Conservation (phyloP, 2,329 filamentous ascomycete species). For the Cladosporium sp. region DNA sequence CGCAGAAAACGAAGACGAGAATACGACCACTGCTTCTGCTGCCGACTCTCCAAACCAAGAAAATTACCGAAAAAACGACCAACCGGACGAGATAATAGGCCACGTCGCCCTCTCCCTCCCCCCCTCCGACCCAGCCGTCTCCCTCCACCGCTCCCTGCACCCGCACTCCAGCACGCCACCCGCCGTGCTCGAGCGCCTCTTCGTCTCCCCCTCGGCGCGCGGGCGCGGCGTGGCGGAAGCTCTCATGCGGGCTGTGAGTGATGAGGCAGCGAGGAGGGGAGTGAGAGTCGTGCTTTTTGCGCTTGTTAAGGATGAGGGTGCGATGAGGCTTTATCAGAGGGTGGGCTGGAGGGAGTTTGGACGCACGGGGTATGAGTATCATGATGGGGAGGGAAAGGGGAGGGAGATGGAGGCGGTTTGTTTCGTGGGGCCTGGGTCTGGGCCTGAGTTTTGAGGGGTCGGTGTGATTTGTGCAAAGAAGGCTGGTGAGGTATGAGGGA, state of each 20-base stretch:
- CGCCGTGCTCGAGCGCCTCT: conserved; percentile 25
- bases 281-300: conserved; percentile 21
- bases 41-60: too few species aligned
- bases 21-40: too few species aligned
- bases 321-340: conserved; percentile 22
- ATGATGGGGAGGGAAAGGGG: conserved; percentile 1
- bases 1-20: too few species aligned
- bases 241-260: conserved; percentile 19
- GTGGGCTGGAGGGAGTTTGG: conserved; percentile 23
- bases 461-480: too few species aligned
- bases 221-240: conserved; percentile 18
- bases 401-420: conserved; percentile 12
- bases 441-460: too few species aligned
- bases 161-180: too few species aligned
- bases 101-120: conserved; percentile 18
- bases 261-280: conserved; percentile 8
- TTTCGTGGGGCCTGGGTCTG: conserved; percentile 9
- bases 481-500: not conserved
- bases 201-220: conserved; percentile 21
- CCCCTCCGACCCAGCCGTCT: conserved; percentile 16
- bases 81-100: conserved; percentile 20
- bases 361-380: conserved; percentile 2
- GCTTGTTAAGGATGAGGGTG: conserved; percentile 21
- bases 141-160: too few species aligned
- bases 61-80: too few species aligned